These are phyloP conservation scores for Prunus persica DNA, from an alignment of 306 rosid genomes.

Conservation along the genomic window Prunus_persica_NCBIv2 NC_034014.1:29292501-29293000, in stretches of 20 bases:
- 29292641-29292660: constrained; percentile 70
- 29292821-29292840: constrained; percentile 73
- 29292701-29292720: constrained; percentile 55
- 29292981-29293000: not conserved
- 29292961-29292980: not conserved
- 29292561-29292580: constrained; percentile 38
- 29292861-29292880: constrained; percentile 65
- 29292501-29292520: constrained; percentile 87
- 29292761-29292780: not conserved
- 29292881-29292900: constrained; percentile 86
- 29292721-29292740: not conserved
- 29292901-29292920: constrained; percentile 52
- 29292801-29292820: constrained; percentile 61
- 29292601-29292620: constrained; percentile 63
- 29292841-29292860: constrained; percentile 76
- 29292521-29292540: constrained; percentile 79
- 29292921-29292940: constrained; percentile 49
- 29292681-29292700: constrained; percentile 76
- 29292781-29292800: not conserved
- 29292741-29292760: not conserved
- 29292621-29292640: constrained; percentile 63
- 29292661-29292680: constrained; percentile 70
- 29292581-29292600: constrained; percentile 49
- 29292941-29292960: constrained; percentile 2
- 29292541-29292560: constrained; percentile 64